phyloP scores from a whole-genome alignment of 2,329 filamentous ascomycete species.

The Epichloe elymi region DNA sequence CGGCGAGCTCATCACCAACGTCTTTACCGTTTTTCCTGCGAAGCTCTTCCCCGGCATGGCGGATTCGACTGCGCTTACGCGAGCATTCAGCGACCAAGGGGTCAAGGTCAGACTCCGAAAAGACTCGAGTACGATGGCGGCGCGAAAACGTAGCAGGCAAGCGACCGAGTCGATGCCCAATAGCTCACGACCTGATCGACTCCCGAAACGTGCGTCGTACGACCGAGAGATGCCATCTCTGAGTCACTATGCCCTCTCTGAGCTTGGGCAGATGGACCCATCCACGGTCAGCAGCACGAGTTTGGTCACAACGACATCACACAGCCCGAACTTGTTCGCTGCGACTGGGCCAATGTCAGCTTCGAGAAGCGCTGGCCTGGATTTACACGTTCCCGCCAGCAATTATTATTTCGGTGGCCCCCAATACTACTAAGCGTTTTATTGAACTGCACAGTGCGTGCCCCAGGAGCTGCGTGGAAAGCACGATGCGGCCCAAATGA shows the following conservation, averaged over 20 bases:
- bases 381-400: constrained; percentile 8
- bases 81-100: constrained; percentile 76
- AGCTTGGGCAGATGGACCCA: constrained; percentile 8
- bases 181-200: constrained; percentile 7
- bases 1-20: constrained; percentile 32
- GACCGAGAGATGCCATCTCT: constrained; percentile 9
- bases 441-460: too few species aligned
- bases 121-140: constrained; percentile 52
- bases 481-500: neutral
- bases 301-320: constrained; percentile 5
- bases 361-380: constrained; percentile 7
- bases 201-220: constrained; percentile 11
- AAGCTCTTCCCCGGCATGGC: constrained; percentile 70
- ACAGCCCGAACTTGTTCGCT: constrained; percentile 5
- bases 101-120: constrained; percentile 73
- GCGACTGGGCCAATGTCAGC: constrained; percentile 6
- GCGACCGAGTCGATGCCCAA: constrained; percentile 8
- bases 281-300: constrained; percentile 1
- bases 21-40: constrained; percentile 51
- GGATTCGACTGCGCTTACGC: constrained; percentile 69
- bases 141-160: constrained; percentile 29
- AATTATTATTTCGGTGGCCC: constrained; percentile 10
- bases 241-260: constrained; percentile 8
- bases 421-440: constrained; percentile 6
- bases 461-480: too few species aligned